Base-by-base conservation (phyloP, 192 early-diverging fungal species). In the Podila clonocystis region DNA sequence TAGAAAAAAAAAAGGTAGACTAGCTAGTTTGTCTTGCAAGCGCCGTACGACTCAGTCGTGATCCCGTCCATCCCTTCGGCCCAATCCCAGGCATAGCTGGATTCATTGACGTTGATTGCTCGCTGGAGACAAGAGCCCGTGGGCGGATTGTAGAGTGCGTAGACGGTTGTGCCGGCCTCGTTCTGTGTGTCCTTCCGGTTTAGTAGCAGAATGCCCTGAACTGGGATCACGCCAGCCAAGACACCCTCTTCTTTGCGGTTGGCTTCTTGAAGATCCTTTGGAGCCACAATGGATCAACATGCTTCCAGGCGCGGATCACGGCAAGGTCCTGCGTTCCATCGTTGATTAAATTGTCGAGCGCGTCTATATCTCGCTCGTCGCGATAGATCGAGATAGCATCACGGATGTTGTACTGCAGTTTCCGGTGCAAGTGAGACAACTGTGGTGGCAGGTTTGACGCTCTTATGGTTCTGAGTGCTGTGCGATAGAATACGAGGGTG, bases 241-340 rank as follows among this genome's bases (percentile, higher is more conserved):
- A 45, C 41, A 45, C 41, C 33, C 20, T 11, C 9, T 61, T 77
- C 33, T 80, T 80, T 31, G 60, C 26, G 0, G 77, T 80, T n/a
- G 77, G 77, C 9, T 80, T 73, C 57, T 80, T 80, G 49, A 80
- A 80, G 11, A 80, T 68, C 5, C 67, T 52, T n/a, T 80, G 61
- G 7, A 80, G 34, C 77, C 77, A 80, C 26, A 30, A n/a, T 0
- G 70, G 66, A 45, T 80, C 77, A 2, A 72, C 71, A 4, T 68
- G 12, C 55, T 57, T 68, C 66, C 77, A 80, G 41, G 71, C 70
- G 17, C 63, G 70, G 52, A 80, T 68, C 55, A 80, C 68, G 49
- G 65, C 77, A 20, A 80, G 28, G 45, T 80, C 77, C 33, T 64
- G 17, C 17, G 68, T 62, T 28, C 64, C 77, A 5, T 33, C 70